phyloP scores from a whole-genome alignment of 164 flowering plant species.

The Saururus chinensis region DNA sequence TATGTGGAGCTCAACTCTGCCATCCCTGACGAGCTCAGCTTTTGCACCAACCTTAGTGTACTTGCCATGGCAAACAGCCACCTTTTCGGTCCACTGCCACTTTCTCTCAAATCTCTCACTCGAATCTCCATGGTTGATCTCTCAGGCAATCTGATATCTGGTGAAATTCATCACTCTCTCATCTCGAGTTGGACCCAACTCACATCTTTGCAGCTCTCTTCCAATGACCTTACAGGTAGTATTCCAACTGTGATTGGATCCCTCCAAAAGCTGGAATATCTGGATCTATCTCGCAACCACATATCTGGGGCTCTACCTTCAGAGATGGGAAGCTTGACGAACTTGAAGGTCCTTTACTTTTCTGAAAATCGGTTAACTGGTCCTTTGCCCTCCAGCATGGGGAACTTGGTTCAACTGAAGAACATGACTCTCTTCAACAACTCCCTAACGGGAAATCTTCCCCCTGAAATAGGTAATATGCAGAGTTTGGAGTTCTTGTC shows the following conservation, averaged over 20 bases:
- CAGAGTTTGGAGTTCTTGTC: conserved; percentile 9
- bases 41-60: conserved; percentile 14
- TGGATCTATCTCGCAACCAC: conserved; percentile 9
- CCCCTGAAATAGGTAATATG: conserved; percentile 28
- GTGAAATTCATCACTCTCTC: conserved; percentile 16
- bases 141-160: conserved; percentile 12
- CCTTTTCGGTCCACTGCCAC: conserved; percentile 18
- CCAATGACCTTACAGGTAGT: conserved; percentile 12
- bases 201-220: conserved; percentile 15
- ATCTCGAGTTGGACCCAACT: conserved; percentile 23
- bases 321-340: conserved; percentile 15
- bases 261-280: conserved; percentile 3
- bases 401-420: conserved; percentile 12
- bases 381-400: conserved; percentile 17
- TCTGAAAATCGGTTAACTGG: conserved; percentile 11
- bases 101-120: conserved; percentile 10
- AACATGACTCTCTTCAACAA: conserved; percentile 42
- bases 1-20: conserved; percentile 11
- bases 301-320: conserved; percentile 17
- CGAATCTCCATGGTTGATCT: conserved; percentile 11
- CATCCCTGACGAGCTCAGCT: conserved; percentile 21
- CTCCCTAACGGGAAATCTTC: conserved; percentile 44
- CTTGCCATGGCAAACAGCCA: conserved; percentile 10
- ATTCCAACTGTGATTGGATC: conserved; percentile 17
- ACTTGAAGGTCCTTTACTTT: conserved; percentile 9